phyloP scores from a whole-genome alignment of 2,329 filamentous ascomycete genomes.

The Colletotrichum camelliae region DNA sequence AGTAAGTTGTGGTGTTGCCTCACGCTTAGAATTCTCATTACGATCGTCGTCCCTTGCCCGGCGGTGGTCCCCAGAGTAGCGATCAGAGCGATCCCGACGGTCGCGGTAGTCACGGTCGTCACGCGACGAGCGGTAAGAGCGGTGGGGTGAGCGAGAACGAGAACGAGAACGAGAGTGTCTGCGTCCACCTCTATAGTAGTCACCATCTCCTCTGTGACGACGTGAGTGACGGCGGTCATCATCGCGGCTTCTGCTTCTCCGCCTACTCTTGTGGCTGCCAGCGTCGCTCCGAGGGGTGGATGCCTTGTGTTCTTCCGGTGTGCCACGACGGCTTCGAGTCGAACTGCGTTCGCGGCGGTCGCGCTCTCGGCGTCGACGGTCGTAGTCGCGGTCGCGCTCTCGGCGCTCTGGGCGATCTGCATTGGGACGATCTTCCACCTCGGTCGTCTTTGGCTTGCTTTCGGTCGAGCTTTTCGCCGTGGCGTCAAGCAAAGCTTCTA shows the following conservation, averaged over 20 bases:
- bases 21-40: slow-evolving; percentile 44
- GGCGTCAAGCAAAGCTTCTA: slow-evolving; percentile 90
- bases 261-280: slow-evolving; percentile 82
- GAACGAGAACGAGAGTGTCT: slow-evolving; percentile 70
- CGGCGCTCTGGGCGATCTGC: slow-evolving; percentile 48
- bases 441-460: slow-evolving; percentile 46
- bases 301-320: slow-evolving; percentile 63
- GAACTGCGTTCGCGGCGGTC: slow-evolving; percentile 63
- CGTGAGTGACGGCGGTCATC: slow-evolving; percentile 76
- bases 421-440: slow-evolving; percentile 65
- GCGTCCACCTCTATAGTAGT: slow-evolving; percentile 65
- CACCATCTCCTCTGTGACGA: slow-evolving; percentile 71
- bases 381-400: slow-evolving; percentile 56
- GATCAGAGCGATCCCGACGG: slow-evolving; percentile 51
- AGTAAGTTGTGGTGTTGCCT: slow-evolving; percentile 75
- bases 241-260: slow-evolving; percentile 79
- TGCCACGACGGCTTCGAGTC: slow-evolving; percentile 48
- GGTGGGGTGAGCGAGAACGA: slow-evolving; percentile 74
- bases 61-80: slow-evolving; percentile 45
- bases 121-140: slow-evolving; percentile 58
- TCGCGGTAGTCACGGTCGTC: slow-evolving; percentile 63
- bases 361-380: slow-evolving; percentile 54
- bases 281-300: slow-evolving; percentile 76
- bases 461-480: slow-evolving; percentile 69
- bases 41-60: slow-evolving; percentile 59